Percentiles rank a stretch among this genome's conserved stretches.
These are phyloP conservation scores for Handroanthus guayacan DNA, from an alignment of 257 asterid genomes.

Conservation along the genomic window DNA sequence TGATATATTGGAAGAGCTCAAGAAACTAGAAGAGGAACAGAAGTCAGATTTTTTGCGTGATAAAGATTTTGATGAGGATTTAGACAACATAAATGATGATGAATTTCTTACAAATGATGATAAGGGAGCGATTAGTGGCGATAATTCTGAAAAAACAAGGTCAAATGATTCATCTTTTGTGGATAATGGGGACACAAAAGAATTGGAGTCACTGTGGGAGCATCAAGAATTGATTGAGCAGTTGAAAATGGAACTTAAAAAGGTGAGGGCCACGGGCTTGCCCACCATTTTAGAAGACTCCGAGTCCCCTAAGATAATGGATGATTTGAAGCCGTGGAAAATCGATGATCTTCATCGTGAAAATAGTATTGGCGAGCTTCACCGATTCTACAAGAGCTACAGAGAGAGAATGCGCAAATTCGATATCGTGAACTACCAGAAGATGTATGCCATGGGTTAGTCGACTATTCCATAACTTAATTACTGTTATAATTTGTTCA, in stretches of 20 bases:
- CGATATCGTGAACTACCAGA: slow-evolving; percentile 93
- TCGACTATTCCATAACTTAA: background rate
- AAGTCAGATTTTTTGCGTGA: slow-evolving; percentile 43
- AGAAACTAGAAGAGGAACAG: slow-evolving; percentile 40
- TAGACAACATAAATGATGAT: background rate
- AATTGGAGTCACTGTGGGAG: slow-evolving; percentile 87
- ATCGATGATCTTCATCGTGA: slow-evolving; percentile 77
- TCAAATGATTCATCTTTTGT: slow-evolving; percentile 41
- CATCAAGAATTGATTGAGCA: slow-evolving; percentile 98
- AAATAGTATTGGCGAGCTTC: slow-evolving; percentile 84
- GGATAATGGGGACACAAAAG: slow-evolving; percentile 52
- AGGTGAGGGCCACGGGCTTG: slow-evolving; percentile 84
- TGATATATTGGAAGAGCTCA: slow-evolving; percentile 52
- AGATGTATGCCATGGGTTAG: slow-evolving; percentile 98
- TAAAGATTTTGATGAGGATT: slow-evolving; percentile 48
- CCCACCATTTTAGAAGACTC: slow-evolving; percentile 93
- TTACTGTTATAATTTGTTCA: background rate
- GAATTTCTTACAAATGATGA: background rate
- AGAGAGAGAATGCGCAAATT: slow-evolving; percentile 86
- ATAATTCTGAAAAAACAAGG: slow-evolving; percentile 41
- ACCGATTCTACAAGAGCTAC: slow-evolving; percentile 81
- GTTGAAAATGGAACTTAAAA: slow-evolving; percentile 79
- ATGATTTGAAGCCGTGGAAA: slow-evolving; percentile 91
- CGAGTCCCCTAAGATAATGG: slow-evolving; percentile 72
- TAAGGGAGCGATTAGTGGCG: slow-evolving; percentile 9